Base-by-base conservation (phyloP, 768 basidiomycete genomes). In the Calocybe gangraenosa region DNA sequence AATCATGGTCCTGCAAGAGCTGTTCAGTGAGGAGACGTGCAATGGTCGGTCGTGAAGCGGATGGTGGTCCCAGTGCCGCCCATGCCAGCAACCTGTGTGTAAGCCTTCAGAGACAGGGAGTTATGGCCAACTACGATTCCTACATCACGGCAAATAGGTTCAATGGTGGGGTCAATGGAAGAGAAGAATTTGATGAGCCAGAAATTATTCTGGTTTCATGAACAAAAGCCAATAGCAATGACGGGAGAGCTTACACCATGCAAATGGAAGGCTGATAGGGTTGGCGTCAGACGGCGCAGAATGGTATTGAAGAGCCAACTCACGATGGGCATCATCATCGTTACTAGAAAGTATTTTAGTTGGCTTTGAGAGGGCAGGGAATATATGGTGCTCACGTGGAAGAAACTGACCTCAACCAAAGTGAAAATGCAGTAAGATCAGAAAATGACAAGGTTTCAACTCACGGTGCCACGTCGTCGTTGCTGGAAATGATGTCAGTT, bases 91-190 rank as follows among this genome's bases (percentile, higher is more conserved):
- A 37, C 35, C 42, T 44, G 42, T 3, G 19, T 37, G 10, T n/a
- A n/a, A 19, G 8, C 22, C 2, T 17, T 23, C 3, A 37, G 22
- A 18, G 22, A 7, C 14, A 34, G 17, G 23, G 21, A 3, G 15
- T 15, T n/a, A 17, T 34, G 19, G 19, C 9, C 25, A 14, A 18
- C 13, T 11, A 7, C 6, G 17, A 18, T 3, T 14, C 51, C 39
- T 42, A 54, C 58, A 51, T 60, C 59, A 13, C 59, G 59, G 28
- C 53, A 51, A 36, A 59, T 54, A 10, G 83, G 84, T 59, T 84
- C 72, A 32, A 72, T 71, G 1, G 64, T 61, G 50, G 61, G 56
- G 28, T 22, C 37, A 9, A 57, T 53, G 21, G 64, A 53, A 14
- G 51, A 48, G 41, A 65, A 66, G 37, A 54, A 65, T 51, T 73